Base-by-base conservation (phyloP, 768 basidiomycete genomes). In the Mycena leptocephala region DNA sequence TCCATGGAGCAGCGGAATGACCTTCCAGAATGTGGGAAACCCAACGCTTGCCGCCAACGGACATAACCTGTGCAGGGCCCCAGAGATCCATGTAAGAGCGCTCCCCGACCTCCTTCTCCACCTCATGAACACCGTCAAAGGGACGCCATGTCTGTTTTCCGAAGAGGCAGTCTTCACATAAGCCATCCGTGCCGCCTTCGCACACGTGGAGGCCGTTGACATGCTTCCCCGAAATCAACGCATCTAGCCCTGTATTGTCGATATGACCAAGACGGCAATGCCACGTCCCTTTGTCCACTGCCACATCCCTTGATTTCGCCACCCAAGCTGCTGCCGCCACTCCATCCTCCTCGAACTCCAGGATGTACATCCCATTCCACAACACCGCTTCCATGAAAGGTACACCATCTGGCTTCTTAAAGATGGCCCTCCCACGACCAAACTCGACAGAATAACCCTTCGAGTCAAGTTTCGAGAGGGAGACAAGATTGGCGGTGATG, bases 121-220 rank as follows among this genome's bases (percentile, higher is more conserved):
- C 30, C 18, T 67, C 65, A 16, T 67, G 51, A 1, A 53, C 33
- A 0, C 65, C 48, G 24, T 67, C 72, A 24, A 74, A 74, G 18
- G 64, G 72, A n/a, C 72, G 48, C 20, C 72, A 11, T 32, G 55
- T 58, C 22, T 74, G 72, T 53, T 74, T 74, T n/a, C 72, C 72
- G 30, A 28, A 75, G 30, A 66, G 28, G 46, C 64, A 66, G 46
- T 67, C 65, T 37, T 67, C 65, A 37, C 65, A 67, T 37, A 67
- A 51, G 48, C 51, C 65, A 6, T 53, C 32, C 46, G 18, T 35
- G 46, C 30, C 65, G 0, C n/a, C 48, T 13, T 18, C 48, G 43
- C 30, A 41, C 28, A 67, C 65, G 33, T 53, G 33, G 3, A 67
- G 48, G 65, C 65, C 51, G 48, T 46, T 64, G 39, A 64, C 62